Conservation (phyloP, 2,329 filamentous ascomycete genomes). For the Coniella lustricola region DNA sequence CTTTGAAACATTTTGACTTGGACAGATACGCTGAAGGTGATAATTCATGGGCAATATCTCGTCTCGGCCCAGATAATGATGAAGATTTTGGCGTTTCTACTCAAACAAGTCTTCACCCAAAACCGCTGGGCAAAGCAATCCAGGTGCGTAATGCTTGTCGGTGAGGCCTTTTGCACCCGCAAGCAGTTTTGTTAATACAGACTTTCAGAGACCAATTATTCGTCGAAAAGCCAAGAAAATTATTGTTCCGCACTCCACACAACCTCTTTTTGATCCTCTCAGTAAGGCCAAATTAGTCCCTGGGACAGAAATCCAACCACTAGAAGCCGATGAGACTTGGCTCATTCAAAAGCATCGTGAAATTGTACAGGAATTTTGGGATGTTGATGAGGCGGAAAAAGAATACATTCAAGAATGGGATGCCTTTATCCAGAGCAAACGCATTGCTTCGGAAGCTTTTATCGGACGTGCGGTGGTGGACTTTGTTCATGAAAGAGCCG, state of each 20-base stretch:
- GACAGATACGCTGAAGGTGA: slow-evolving; percentile 38
- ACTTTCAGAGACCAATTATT: slow-evolving; percentile 5
- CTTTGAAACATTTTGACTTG: slow-evolving; percentile 38
- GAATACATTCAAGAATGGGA: slow-evolving; percentile 56
- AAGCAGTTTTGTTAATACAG: neutral
- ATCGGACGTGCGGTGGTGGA: slow-evolving; percentile 44
- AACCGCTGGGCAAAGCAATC: neutral
- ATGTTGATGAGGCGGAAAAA: slow-evolving; percentile 46
- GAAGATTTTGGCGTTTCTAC: slow-evolving; percentile 2
- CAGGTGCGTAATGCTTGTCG: slow-evolving; percentile 5
- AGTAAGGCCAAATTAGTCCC: slow-evolving; percentile 46
- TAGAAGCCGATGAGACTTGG: slow-evolving; percentile 43
- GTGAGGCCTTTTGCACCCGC: too few species aligned
- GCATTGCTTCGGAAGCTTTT: slow-evolving; percentile 44
- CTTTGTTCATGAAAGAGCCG: slow-evolving; percentile 43
- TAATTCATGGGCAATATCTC: slow-evolving; percentile 36
- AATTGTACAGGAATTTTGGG: slow-evolving; percentile 49
- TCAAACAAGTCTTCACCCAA: slow-evolving; percentile 7
- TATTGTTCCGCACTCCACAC: slow-evolving; percentile 41
- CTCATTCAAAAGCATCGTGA: slow-evolving; percentile 53
- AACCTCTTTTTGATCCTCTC: slow-evolving; percentile 50
- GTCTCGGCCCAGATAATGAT: slow-evolving; percentile 33
- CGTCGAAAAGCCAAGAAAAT: slow-evolving; percentile 26
- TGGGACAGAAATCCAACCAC: slow-evolving; percentile 39
- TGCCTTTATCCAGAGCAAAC: slow-evolving; percentile 43